phyloP scores from a whole-genome alignment of 352 stramenopile genomes.

The Blastocystis sp. region DNA sequence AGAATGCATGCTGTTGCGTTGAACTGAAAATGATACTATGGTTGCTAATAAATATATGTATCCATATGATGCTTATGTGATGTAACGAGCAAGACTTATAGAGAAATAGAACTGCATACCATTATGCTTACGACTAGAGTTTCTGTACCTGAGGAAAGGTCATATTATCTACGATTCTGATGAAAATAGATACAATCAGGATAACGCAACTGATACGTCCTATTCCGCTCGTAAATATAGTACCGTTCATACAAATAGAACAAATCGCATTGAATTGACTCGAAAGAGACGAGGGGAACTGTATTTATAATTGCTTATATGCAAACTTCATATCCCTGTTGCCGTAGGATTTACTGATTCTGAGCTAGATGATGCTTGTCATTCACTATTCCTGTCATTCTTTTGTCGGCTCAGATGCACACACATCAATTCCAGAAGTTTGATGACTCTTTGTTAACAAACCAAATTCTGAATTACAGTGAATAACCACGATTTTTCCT shows the following conservation, averaged over 20 bases:
- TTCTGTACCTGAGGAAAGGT: not conserved
- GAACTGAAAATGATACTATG: not conserved
- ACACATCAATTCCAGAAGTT: not conserved
- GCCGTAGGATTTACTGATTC: not conserved
- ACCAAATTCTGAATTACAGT: not conserved
- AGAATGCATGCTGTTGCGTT: not conserved
- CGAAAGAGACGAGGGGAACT: slow-evolving; percentile 18
- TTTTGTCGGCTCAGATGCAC: not conserved
- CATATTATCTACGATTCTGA: not conserved
- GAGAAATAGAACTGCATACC: not conserved
- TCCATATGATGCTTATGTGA: not conserved
- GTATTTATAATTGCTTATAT: not conserved
- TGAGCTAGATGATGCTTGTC: not conserved
- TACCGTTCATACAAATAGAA: not conserved
- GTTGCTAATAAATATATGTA: not conserved
- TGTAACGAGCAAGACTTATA: not conserved
- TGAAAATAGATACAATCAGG: slow-evolving; percentile 30
- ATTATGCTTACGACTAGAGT: not conserved
- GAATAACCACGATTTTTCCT: not conserved
- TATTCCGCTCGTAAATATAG: not conserved
- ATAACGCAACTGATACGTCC: not conserved
- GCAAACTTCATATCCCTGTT: not conserved
- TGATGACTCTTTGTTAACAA: slow-evolving; percentile 13
- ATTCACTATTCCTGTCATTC: not conserved
- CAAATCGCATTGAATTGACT: slow-evolving; percentile 35